Evolutionary conservation across 2,329 filamentous ascomycete species (phyloP).

Genomic region (Arthrocladium fulminans): DNA sequence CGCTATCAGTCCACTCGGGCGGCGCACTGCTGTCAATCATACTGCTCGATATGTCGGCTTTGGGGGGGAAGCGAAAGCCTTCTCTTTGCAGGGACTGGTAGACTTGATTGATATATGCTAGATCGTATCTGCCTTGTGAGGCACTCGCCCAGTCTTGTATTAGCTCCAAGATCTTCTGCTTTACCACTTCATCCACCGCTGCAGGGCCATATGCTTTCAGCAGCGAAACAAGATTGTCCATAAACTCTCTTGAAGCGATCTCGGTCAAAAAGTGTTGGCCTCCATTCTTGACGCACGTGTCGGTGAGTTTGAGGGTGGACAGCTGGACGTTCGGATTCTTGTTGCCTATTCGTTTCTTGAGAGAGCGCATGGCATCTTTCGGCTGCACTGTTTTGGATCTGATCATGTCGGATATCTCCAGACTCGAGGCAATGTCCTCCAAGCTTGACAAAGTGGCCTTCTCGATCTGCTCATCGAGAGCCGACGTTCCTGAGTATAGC

Average conservation of each 20-base stretch:
- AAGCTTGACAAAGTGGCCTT: slow-evolving; percentile 89
- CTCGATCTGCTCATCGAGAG: slow-evolving; percentile 94
- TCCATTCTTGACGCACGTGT: slow-evolving; percentile 98
- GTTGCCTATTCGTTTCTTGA: slow-evolving; percentile 90
- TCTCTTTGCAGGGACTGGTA: slow-evolving; percentile 76
- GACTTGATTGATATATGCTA: slow-evolving; percentile 79
- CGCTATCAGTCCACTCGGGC: slow-evolving; percentile 94
- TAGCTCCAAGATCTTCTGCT: slow-evolving; percentile 80
- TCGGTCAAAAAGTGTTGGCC: slow-evolving; percentile 90
- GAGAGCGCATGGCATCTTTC: slow-evolving; percentile 93
- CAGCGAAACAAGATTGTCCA: slow-evolving; percentile 90
- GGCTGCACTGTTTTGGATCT: slow-evolving; percentile 94
- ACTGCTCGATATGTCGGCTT: slow-evolving; percentile 77
- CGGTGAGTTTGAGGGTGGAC: slow-evolving; percentile 89
- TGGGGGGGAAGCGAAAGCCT: slow-evolving; percentile 82
- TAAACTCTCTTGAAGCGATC: slow-evolving; percentile 93
- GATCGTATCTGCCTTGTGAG: slow-evolving; percentile 71
- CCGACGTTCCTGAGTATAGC: slow-evolving; percentile 83
- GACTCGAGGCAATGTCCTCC: slow-evolving; percentile 92
- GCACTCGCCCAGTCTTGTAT: slow-evolving; percentile 90
- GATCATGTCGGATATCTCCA: slow-evolving; percentile 97
- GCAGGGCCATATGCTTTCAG: slow-evolving; percentile 68
- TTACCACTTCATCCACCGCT: slow-evolving; percentile 76
- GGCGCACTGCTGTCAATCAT: slow-evolving; percentile 97
- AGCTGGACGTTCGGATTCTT: slow-evolving; percentile 97